Evolutionary conservation across 768 basidiomycete species (phyloP), one percentile per base, ranked within the genome.

Genomic region (Agaricus sinodeliciosus): DNA sequence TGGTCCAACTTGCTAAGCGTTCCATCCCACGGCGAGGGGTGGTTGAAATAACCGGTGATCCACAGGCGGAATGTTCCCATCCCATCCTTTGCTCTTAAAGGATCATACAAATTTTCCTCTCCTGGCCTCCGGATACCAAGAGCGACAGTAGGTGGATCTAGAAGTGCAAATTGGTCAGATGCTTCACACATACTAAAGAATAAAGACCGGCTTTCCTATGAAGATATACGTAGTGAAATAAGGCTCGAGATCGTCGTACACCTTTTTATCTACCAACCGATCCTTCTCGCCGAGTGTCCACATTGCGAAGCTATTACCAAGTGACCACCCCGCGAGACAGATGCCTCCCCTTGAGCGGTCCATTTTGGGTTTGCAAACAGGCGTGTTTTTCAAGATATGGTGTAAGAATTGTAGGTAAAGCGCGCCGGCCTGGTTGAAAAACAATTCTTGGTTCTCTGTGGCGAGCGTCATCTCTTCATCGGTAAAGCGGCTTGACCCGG

Each of bases 241-340:
- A 25, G 48, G 43, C 9, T 35, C 35, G 13, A 52, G 36, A 27
- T 16, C 9, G 16, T 34, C 22, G 28, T 52, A 46, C 4, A 22
- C 2, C 36, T 22, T 22, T 27, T 45, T 11, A 15, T 31, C 43
- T 3, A 52, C 11, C 43, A 45, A 9, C 31, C n/a, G n/a, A 15
- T 9, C 11, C 1, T 27, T 9, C 25, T 46, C 36, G 13, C 3
- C 2, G 3, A 52, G 28, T 35, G 45, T 28, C 8, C 43, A 36
- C 35, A 45, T 36, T 11, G 43, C 51, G 26, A 18, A 39, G 11
- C 16, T 11, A 26, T 9, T 27, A n/a, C 51, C 51, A 15, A 52
- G 13, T 11, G 51, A 52, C 51, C 51, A 52, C 5, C 43, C 51
- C n/a, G 27, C 9, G 11, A 52, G n/a, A 25, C n/a, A 13, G 4